Base-by-base conservation (phyloP, 305 asterid genomes). In the Fraxinus platypoda region DNA sequence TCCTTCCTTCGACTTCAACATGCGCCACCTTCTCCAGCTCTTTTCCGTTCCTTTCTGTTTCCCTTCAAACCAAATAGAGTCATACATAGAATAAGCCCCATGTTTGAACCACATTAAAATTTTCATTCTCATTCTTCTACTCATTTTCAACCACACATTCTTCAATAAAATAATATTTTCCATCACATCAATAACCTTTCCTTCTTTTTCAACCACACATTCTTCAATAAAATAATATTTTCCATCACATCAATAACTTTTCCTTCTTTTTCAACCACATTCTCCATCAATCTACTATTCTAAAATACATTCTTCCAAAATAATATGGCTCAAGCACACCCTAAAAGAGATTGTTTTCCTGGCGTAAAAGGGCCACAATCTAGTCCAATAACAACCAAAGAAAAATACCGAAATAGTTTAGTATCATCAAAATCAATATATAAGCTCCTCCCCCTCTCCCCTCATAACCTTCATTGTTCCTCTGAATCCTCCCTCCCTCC, bases 61-160 rank as follows among this genome's bases (percentile, higher is more conserved):
- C 3, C n/a, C 64, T 34, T 37, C 66, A 78, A 41, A 57, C 49
- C 52, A 79, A 74, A 37, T 12, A 41, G 79, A 38, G 46, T 52
- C 23, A 52, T 23, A 59, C 59, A 66, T 28, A 34, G 72, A 54
- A 85, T 49, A 49, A n/a, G n/a, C n/a, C n/a, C n/a, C n/a, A n/a
- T n/a, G n/a, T n/a, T n/a, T n/a, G n/a, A n/a, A n/a, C n/a, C n/a
- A n/a, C n/a, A n/a, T n/a, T n/a, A n/a, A n/a, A n/a, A n/a, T n/a
- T n/a, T n/a, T n/a, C n/a, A n/a, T n/a, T n/a, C n/a, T n/a, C n/a
- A n/a, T n/a, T n/a, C n/a, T n/a, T n/a, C n/a, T n/a, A n/a, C n/a
- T n/a, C n/a, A n/a, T n/a, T n/a, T n/a, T n/a, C n/a, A n/a, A n/a
- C n/a, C n/a, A n/a, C n/a, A n/a, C n/a, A n/a, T n/a, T n/a, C n/a